These are phyloP conservation scores for Thelonectria blattea DNA, from an alignment of 2,329 filamentous ascomycete genomes.

Conservation along the genomic window DNA sequence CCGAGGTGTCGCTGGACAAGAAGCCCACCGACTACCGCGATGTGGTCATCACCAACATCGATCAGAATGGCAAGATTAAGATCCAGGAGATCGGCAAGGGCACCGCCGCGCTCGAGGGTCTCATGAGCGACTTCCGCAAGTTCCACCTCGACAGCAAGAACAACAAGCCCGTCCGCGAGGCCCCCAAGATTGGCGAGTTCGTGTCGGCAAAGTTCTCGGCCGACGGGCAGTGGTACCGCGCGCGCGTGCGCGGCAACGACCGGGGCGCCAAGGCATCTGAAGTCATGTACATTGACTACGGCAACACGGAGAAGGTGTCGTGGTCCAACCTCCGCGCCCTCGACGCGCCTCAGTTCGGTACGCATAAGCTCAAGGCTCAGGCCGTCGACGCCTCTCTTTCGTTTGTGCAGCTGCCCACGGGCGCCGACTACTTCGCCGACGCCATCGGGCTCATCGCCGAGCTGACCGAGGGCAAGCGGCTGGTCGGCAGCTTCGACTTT, in stretches of 20 bases:
- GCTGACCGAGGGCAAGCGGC: conserved; percentile 73
- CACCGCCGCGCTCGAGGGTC: conserved; percentile 80
- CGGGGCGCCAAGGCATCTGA: conserved; percentile 87
- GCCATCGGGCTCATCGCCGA: conserved; percentile 78
- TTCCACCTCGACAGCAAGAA: conserved; percentile 90
- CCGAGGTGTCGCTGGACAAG: conserved; percentile 64
- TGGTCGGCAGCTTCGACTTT: conserved; percentile 91
- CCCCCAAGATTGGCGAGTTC: conserved; percentile 89
- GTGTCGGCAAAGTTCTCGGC: conserved; percentile 90
- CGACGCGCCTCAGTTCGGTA: conserved; percentile 76
- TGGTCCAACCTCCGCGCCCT: conserved; percentile 87
- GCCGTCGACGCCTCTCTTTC: conserved; percentile 86
- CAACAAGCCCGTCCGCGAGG: conserved; percentile 71
- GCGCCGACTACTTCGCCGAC: conserved; percentile 82
- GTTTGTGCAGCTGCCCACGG: conserved; percentile 85
- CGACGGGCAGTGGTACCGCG: conserved; percentile 94
- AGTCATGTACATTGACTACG: conserved; percentile 94
- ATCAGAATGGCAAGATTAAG: conserved; percentile 82
- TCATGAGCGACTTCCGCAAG: conserved; percentile 90
- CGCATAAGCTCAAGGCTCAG: conserved; percentile 83
- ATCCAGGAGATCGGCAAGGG: conserved; percentile 89
- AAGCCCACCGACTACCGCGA: conserved; percentile 87
- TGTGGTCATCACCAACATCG: conserved; percentile 89
- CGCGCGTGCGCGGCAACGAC: conserved; percentile 89
- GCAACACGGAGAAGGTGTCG: conserved; percentile 87